Percentiles rank a stretch among this genome's conserved stretches.
These are phyloP conservation scores for Sugiyamaella valdiviana DNA, from an alignment of 805 yeast species.

Conservation along the genomic window DNA sequence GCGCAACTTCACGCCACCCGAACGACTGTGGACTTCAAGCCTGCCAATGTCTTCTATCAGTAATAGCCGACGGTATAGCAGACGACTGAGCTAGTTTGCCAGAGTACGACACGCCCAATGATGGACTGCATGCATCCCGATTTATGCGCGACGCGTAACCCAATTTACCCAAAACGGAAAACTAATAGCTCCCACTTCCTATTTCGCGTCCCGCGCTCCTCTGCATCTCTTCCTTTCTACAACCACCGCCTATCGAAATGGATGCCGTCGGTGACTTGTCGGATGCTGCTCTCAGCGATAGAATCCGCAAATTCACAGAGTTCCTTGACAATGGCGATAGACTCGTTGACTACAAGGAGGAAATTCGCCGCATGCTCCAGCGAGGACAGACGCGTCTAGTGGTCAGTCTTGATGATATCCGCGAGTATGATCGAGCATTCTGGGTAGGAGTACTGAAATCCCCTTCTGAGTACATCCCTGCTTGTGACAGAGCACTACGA, in stretches of 20 bases:
- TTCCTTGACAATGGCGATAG: constrained; percentile 59
- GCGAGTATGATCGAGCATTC: constrained; percentile 71
- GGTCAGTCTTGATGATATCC: constrained; percentile 77
- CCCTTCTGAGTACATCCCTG: constrained; percentile 85
- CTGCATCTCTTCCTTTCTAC: neutral
- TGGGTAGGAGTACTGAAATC: constrained; percentile 68
- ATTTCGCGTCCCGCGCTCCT: neutral
- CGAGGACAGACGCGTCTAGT: constrained; percentile 60
- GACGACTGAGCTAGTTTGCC: no score
- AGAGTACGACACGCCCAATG: no score
- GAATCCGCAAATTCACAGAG: constrained; percentile 83
- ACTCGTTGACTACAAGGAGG: constrained; percentile 56
- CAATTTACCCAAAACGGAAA: constrained; percentile 11
- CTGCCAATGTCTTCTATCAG: no score
- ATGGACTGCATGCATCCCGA: no score
- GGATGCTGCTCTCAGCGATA: constrained; percentile 55
- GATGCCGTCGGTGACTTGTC: constrained; percentile 6
- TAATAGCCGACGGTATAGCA: no score
- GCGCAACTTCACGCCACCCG: no score
- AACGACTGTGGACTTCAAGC: no score
- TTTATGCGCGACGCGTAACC: no score
- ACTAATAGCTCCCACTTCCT: constrained; percentile 2
- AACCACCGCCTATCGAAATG: neutral
- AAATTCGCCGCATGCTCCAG: constrained; percentile 65
- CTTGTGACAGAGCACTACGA: constrained; percentile 78